Base-by-base conservation (phyloP, 768 basidiomycete genomes). In the Kwoniella dendrophila region DNA sequence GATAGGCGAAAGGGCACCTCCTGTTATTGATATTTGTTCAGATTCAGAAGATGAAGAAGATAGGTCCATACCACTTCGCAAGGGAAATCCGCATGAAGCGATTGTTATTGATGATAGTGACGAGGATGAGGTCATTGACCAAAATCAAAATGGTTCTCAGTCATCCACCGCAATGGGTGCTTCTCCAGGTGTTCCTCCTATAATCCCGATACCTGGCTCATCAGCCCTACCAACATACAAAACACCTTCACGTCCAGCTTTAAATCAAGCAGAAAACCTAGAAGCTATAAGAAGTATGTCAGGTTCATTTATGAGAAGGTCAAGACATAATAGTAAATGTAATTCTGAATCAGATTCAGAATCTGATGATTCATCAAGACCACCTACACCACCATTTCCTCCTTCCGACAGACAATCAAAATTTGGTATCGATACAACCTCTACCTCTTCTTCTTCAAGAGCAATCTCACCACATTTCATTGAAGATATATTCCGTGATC, bases 401-500 rank as follows among this genome's bases (percentile, higher is more conserved):
- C 48, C 48, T 30, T 12, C 45, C n/a, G n/a, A n/a, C n/a, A n/a
- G n/a, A n/a, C 36, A 38, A 18, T 38, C 36, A 38, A 38, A 38
- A n/a, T n/a, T n/a, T n/a, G n/a, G n/a, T 18, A 38, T 18, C 36
- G 8, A 38, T 38, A 8, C 36, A 18, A 38, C 36, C 36, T 18
- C 36, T 8, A 38, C 18, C 36, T 38, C 10, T 20, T 34, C 36
- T 12, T 41, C 7, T 7, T 10, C 12, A 43, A 41, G 33, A 11
- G 16, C 27, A 29, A 56, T 56, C 22, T n/a, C 40, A 26, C 40
- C 38, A 27, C 33, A 56, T 24, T 44, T 56, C 40, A 41, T 56
- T 38, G 40, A n/a, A 26, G 30, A 56, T 20, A 56, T 56, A 41
- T 56, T 56, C n/a, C 3, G 40, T 16, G 54, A 56, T 44, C 8